These are phyloP conservation scores for Metschnikowia gelsemii DNA, from an alignment of 805 yeast species.

Conservation along the genomic window DNA sequence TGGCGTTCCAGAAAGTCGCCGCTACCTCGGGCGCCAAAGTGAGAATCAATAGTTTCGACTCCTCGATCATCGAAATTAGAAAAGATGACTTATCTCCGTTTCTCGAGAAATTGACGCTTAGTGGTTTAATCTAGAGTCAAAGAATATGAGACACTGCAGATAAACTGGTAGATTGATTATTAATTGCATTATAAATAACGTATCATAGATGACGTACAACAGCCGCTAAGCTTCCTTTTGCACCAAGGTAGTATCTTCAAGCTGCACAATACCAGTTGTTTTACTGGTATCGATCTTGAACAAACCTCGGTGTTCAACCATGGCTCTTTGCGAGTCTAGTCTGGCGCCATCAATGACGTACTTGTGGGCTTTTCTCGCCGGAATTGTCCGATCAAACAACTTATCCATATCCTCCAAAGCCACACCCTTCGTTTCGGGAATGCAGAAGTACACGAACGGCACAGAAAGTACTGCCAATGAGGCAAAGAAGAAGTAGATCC, in stretches of 20 bases:
- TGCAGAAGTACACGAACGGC: slow-evolving; percentile 38
- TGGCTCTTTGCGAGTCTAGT: slow-evolving; percentile 17
- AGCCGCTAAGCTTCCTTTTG: background rate
- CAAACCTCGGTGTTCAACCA: slow-evolving; percentile 17
- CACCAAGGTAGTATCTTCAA: slow-evolving; percentile 16
- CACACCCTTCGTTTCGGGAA: slow-evolving; percentile 42
- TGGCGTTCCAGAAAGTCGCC: slow-evolving; percentile 89
- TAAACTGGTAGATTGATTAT: background rate
- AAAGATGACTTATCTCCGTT: slow-evolving; percentile 87
- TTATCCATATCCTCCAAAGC: slow-evolving; percentile 33
- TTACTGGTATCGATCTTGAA: slow-evolving; percentile 26
- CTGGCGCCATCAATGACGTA: slow-evolving; percentile 22
- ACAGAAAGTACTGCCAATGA: slow-evolving; percentile 32
- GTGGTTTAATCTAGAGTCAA: slow-evolving; percentile 47
- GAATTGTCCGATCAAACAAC: slow-evolving; percentile 25
- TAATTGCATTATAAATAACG: background rate
- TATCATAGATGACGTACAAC: background rate
- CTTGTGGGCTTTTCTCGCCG: slow-evolving; percentile 26
- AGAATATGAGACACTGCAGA: background rate
- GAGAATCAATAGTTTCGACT: slow-evolving; percentile 90
- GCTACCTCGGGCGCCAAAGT: slow-evolving; percentile 81
- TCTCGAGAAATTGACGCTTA: slow-evolving; percentile 74
- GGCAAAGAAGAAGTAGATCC: slow-evolving; percentile 40
- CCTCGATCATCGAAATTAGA: slow-evolving; percentile 85
- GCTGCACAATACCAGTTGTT: slow-evolving; percentile 20